phyloP scores from a whole-genome alignment of 306 rosid genomes.

The Medicago truncatula region MtrunA17r5.0-ANR NC_053047.1:1017501-1018000 shows the following conservation, averaged over 20 bases:
- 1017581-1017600: slow-evolving; percentile 37
- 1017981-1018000: slow-evolving; percentile 65
- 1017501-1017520: slow-evolving; percentile 45
- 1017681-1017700: slow-evolving; percentile 42
- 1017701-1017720: slow-evolving; percentile 19
- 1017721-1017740: slow-evolving; percentile 33
- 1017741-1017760: slow-evolving; percentile 32
- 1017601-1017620: slow-evolving; percentile 64
- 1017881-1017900: slow-evolving; percentile 52
- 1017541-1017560: slow-evolving; percentile 59
- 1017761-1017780: slow-evolving; percentile 32
- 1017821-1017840: slow-evolving; percentile 28
- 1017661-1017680: slow-evolving; percentile 40
- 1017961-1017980: slow-evolving; percentile 54
- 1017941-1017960: slow-evolving; percentile 46
- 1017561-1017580: slow-evolving; percentile 53
- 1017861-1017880: slow-evolving; percentile 44
- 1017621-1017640: slow-evolving; percentile 48
- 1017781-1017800: slow-evolving; percentile 49
- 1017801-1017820: slow-evolving; percentile 38
- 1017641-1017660: slow-evolving; percentile 14
- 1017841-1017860: slow-evolving; percentile 37
- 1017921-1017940: slow-evolving; percentile 59
- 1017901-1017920: slow-evolving; percentile 60
- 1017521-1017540: slow-evolving; percentile 55